phyloP scores from a whole-genome alignment of 2,329 filamentous ascomycete genomes.

The Fusarium subglutinans region DNA sequence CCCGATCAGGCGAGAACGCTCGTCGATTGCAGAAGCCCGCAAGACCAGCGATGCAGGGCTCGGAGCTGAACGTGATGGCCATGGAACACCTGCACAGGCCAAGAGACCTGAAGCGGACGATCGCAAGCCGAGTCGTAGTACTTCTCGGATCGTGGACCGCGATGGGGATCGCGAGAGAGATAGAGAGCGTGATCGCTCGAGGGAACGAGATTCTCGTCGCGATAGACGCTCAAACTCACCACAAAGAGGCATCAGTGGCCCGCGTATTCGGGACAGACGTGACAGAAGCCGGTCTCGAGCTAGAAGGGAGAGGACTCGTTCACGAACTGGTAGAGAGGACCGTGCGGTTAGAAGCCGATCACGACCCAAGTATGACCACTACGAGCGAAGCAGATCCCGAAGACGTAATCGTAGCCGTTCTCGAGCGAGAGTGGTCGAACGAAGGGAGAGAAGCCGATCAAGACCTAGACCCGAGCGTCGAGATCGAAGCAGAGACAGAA shows the following conservation, averaged over 20 bases:
- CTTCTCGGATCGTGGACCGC: constrained; percentile 43
- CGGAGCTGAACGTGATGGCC: constrained; percentile 50
- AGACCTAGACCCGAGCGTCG: constrained; percentile 36
- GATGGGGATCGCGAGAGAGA: constrained; percentile 42
- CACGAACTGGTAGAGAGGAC: constrained; percentile 48
- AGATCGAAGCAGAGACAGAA: constrained; percentile 44
- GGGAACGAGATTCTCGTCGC: constrained; percentile 42
- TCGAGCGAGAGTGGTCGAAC: constrained; percentile 40
- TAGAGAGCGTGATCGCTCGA: constrained; percentile 41
- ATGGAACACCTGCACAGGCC: constrained; percentile 43
- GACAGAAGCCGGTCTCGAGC: constrained; percentile 50
- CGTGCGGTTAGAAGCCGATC: constrained; percentile 48
- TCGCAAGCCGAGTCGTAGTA: constrained; percentile 46
- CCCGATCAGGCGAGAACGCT: constrained; percentile 59
- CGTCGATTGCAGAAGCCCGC: constrained; percentile 54
- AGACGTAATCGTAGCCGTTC: constrained; percentile 53
- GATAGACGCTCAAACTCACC: constrained; percentile 54
- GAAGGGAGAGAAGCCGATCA: constrained; percentile 49
- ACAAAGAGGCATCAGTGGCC: constrained; percentile 48
- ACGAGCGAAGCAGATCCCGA: constrained; percentile 49
- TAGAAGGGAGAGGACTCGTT: constrained; percentile 53
- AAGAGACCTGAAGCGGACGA: constrained; percentile 44
- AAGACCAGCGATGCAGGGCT: constrained; percentile 47
- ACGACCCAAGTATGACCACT: constrained; percentile 46
- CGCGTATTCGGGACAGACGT: constrained; percentile 47